phyloP scores from a whole-genome alignment of 169 alveolate species.

The Theileria orientalis region DNA sequence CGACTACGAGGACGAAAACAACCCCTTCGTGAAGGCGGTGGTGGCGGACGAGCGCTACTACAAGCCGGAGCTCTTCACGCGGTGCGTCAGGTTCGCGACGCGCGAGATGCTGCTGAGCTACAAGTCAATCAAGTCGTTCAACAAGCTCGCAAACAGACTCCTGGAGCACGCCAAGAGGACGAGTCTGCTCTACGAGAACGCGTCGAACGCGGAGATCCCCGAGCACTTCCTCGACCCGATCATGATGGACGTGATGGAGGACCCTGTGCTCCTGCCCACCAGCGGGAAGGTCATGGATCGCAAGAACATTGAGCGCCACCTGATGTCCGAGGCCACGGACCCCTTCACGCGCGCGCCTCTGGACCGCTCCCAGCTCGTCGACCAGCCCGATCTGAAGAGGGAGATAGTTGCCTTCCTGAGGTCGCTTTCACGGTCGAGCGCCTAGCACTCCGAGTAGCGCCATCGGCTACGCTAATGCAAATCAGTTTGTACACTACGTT shows the following conservation, averaged over 20 bases:
- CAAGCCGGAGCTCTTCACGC: constrained; percentile 71
- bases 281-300: constrained; percentile 87
- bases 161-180: constrained; percentile 58
- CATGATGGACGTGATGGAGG: constrained; percentile 87
- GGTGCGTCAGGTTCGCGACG: constrained; percentile 74
- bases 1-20: constrained; percentile 35
- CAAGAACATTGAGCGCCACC: constrained; percentile 86
- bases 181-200: constrained; percentile 53
- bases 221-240: constrained; percentile 90
- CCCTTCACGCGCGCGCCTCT: constrained; percentile 91
- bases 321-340: constrained; percentile 89
- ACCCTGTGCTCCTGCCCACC: constrained; percentile 90
- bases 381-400: constrained; percentile 83
- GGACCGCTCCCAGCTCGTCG: constrained; percentile 82
- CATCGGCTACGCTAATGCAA: background rate
- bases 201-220: constrained; percentile 78
- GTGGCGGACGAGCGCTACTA: constrained; percentile 79
- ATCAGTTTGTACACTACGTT: background rate
- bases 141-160: constrained; percentile 37
- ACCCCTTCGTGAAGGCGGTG: constrained; percentile 57
- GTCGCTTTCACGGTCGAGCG: too few species aligned
- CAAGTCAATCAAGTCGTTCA: constrained; percentile 34
- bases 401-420: constrained; percentile 72
- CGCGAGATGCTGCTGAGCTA: constrained; percentile 73
- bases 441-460: constrained; percentile 39